Percentiles rank a stretch among this genome's conserved stretches.
phyloP scores from a whole-genome alignment of 2,329 filamentous ascomycete species.

The Zarea fungicola region DNA sequence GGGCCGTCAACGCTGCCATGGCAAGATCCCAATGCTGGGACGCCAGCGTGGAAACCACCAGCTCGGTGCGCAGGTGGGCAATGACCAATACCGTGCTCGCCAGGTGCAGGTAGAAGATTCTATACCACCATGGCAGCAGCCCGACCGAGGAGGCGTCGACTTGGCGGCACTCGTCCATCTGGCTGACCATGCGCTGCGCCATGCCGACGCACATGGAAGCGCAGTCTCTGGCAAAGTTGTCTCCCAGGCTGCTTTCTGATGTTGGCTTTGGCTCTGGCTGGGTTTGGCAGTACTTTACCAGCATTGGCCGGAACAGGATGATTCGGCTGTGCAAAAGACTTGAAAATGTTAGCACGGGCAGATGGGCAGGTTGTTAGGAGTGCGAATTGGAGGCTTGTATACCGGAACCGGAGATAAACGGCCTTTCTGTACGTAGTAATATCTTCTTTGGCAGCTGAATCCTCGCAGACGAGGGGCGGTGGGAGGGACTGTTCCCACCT shows the following conservation, averaged over 20 bases:
- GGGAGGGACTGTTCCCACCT: not conserved
- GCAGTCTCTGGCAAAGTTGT: not conserved
- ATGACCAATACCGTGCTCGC: not conserved
- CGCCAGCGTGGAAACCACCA: not conserved
- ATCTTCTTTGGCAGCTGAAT: not conserved
- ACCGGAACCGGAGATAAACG: no score
- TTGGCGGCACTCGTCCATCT: not conserved
- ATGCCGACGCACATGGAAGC: not conserved
- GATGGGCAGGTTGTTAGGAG: no score
- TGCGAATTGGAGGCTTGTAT: no score
- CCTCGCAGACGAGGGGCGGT: not conserved
- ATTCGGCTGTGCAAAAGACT: slow-evolving; percentile 2
- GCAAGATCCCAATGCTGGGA: not conserved
- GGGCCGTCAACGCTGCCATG: no score
- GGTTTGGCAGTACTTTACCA: not conserved
- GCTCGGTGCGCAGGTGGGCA: not conserved
- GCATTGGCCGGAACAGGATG: not conserved
- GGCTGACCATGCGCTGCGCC: not conserved
- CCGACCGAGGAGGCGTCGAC: not conserved
- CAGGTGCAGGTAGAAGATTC: not conserved
- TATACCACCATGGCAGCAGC: not conserved
- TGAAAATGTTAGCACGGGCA: not conserved
- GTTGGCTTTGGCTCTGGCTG: not conserved
- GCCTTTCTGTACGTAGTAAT: not conserved
- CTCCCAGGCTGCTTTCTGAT: not conserved